Percentiles rank a stretch among this genome's conserved stretches.
These are phyloP conservation scores for Globisporangium paddicum DNA, from an alignment of 352 stramenopile genomes.

Conservation along the genomic window DNA sequence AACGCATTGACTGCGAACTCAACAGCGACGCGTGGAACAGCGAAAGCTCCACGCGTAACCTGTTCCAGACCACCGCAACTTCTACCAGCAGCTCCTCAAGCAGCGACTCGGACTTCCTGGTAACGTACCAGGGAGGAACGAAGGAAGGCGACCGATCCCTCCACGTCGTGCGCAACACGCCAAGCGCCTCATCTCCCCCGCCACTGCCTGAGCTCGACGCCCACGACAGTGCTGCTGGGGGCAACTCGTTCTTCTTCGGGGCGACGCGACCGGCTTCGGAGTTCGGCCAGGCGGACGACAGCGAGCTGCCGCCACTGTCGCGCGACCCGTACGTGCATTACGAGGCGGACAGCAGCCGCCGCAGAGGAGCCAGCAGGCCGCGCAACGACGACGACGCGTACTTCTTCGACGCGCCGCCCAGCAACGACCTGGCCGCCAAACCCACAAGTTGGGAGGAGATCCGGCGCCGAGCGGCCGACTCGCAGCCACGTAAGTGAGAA, in stretches of 20 bases:
- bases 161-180: background rate
- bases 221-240: slow-evolving; percentile 10
- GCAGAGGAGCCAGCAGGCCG: slow-evolving; percentile 1
- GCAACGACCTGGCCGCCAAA: slow-evolving; percentile 24
- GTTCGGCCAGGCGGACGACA: slow-evolving; percentile 6
- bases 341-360: slow-evolving; percentile 11
- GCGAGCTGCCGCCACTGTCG: slow-evolving; percentile 25
- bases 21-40: slow-evolving; percentile 53
- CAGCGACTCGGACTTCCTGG: slow-evolving; percentile 12
- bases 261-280: slow-evolving; percentile 10
- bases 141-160: background rate
- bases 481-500: slow-evolving; percentile 41
- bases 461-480: slow-evolving; percentile 41
- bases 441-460: slow-evolving; percentile 79
- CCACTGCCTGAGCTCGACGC: background rate
- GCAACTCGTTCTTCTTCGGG: slow-evolving; percentile 54
- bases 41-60: slow-evolving; percentile 4
- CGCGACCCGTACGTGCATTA: slow-evolving; percentile 32
- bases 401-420: slow-evolving; percentile 31
- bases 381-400: slow-evolving; percentile 42
- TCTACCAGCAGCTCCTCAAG: background rate
- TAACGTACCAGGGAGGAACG: background rate
- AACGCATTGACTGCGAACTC: too few species aligned
- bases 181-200: background rate
- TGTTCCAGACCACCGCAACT: slow-evolving; percentile 6